phyloP scores from a whole-genome alignment of 2,329 filamentous ascomycete species.

The Pochonia chlamydosporia region DNA sequence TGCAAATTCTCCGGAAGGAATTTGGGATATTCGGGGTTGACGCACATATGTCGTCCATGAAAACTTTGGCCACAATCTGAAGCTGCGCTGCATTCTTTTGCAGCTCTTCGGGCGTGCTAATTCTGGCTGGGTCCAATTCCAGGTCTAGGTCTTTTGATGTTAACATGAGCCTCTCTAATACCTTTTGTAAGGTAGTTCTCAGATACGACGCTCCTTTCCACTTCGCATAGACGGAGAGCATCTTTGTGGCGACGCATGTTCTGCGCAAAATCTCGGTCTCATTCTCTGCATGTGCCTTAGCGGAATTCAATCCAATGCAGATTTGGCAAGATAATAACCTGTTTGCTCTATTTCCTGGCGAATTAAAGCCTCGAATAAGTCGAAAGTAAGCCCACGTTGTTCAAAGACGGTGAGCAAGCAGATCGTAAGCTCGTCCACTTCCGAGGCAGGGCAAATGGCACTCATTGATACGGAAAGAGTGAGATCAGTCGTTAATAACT shows the following conservation, averaged over 20 bases:
- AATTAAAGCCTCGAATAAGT: conserved; percentile 59
- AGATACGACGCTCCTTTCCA: conserved; percentile 64
- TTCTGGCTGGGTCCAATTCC: conserved; percentile 60
- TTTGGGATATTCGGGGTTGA: conserved; percentile 56
- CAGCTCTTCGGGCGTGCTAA: conserved; percentile 54
- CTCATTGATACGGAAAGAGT: conserved; percentile 59
- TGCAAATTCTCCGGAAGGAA: conserved; percentile 62
- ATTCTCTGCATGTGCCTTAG: conserved; percentile 42
- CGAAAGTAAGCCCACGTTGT: conserved; percentile 56
- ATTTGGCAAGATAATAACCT: conserved; percentile 27
- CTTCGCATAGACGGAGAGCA: conserved; percentile 65
- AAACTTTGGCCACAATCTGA: conserved; percentile 62
- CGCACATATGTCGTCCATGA: conserved; percentile 64
- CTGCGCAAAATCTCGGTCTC: conserved; percentile 62
- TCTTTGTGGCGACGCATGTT: conserved; percentile 66
- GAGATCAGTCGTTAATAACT: conserved; percentile 58
- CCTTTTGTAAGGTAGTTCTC: conserved; percentile 58
- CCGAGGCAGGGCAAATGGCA: conserved; percentile 59
- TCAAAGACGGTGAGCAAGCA: conserved; percentile 66
- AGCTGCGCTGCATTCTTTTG: conserved; percentile 62
- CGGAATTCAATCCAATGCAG: neutral
- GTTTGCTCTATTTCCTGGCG: conserved; percentile 65
- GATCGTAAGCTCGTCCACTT: conserved; percentile 64
- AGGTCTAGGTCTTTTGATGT: conserved; percentile 63
- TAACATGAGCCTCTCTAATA: conserved; percentile 59